Base-by-base conservation (phyloP, 2,329 filamentous ascomycete genomes). In the Phialemoniopsis sp. region DNA sequence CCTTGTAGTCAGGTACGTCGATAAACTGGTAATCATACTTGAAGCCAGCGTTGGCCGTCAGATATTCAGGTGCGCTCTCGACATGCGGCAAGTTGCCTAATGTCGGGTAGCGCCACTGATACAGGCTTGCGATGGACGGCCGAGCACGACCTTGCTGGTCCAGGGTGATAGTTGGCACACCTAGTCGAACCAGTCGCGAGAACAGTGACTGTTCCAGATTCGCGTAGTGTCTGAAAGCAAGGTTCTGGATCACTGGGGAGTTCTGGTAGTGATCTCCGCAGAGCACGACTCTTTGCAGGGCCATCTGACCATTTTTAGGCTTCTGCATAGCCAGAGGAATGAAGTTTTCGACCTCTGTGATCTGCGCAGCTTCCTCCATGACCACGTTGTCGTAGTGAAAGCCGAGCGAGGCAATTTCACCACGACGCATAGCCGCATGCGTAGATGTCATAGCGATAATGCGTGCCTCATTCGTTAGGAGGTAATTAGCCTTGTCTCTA, bases 401-500 rank as follows among this genome's bases (percentile, higher is more conserved):
- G 13, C 90, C 90, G n/a, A 97, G 75, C 13, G 79, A 76, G 1
- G 89, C 85, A 52, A 98, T 97, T 54, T 97, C 91, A 46, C 88
- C 82, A 46, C 91, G 76, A 45, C 89, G 82, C 76, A 98, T 98
- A 2, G 93, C 93, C 5, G 93, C 94, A 61, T 98, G 93, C 0
- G 94, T 98, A 4, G 90, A 94, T 14, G 93, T 98, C 94, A 98
- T 98, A 42, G 93, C 94, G 48, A 98, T 85, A 46, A 98, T 93
- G 29, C 93, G 84, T n/a, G 94, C 94, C 63, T 97, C 91, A 54
- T 89, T 96, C 6, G 89, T 85, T 28, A 98, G 77, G 6, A 98
- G 79, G 56, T 98, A 98, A 60, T 97, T 97, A 37, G 90, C 86
- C 66, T 94, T 96, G 59, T 98, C 93, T 29, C 87, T 82, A 47